These are phyloP conservation scores for Globomyces pollinis-pini DNA, from an alignment of 192 early-diverging fungal genomes.

Conservation along the genomic window DNA sequence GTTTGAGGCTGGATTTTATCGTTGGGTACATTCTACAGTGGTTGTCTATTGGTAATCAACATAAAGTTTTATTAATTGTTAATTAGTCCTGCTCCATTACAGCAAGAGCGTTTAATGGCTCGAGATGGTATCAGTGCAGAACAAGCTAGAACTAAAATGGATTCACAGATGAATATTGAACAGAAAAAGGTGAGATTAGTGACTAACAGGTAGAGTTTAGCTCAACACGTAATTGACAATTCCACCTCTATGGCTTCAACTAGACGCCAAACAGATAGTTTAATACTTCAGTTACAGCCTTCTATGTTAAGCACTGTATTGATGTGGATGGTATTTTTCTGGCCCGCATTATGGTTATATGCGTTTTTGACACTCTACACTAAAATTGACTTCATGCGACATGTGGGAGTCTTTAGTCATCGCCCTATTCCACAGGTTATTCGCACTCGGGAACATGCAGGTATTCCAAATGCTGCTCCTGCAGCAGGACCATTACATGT, in stretches of 20 bases:
- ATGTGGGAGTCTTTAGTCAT: conserved; percentile 3
- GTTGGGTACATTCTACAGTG: conserved; percentile 58
- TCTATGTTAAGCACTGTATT: not conserved
- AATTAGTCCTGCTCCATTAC: conserved; percentile 59
- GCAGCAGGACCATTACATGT: not conserved
- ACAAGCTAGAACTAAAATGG: conserved; percentile 61
- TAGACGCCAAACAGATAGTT: conserved; percentile 29
- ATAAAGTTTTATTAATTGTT: too few relatives aligned
- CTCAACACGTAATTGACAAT: conserved; percentile 83
- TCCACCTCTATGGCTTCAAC: conserved; percentile 52
- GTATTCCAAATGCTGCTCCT: not conserved
- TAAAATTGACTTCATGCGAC: not conserved
- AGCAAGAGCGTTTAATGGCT: conserved; percentile 63
- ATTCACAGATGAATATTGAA: conserved; percentile 74
- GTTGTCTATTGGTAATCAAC: conserved; percentile 72
- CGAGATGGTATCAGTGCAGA: conserved; percentile 64
- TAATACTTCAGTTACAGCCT: conserved; percentile 20
- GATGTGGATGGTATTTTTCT: conserved; percentile 6
- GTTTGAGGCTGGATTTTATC: conserved; percentile 73
- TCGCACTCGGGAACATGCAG: not conserved
- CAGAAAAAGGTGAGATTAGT: conserved; percentile 74
- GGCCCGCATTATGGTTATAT: conserved; percentile 10
- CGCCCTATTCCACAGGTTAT: conserved; percentile 3
- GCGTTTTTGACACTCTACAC: not conserved
- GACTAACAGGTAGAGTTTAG: too few relatives aligned